Conservation (phyloP, 1,284 basidiomycete genomes). For the Meira nashicola region DNA sequence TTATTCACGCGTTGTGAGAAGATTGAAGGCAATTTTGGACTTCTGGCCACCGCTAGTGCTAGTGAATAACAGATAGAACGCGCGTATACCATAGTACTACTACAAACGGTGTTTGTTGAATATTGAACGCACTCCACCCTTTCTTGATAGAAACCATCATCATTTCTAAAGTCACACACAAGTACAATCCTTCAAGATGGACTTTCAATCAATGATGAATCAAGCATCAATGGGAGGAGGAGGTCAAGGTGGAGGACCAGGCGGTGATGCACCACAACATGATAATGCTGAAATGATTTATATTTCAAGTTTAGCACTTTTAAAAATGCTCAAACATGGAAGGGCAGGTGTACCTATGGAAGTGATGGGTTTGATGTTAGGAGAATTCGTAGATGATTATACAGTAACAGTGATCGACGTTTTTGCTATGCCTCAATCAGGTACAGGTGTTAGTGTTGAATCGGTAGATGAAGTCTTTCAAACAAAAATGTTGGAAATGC, state of each 20-base stretch:
- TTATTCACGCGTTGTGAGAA: no score
- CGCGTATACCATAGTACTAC: no score
- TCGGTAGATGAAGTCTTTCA: conserved; percentile 99
- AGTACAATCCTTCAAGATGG: conserved; percentile 8
- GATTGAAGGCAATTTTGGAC: no score
- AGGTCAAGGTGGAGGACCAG: conserved; percentile 4
- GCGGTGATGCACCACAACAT: conserved; percentile 53
- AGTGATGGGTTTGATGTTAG: conserved; percentile 99
- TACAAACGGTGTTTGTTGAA: no score
- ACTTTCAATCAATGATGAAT: conserved; percentile 15
- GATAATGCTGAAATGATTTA: conserved; percentile 53
- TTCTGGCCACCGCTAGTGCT: no score
- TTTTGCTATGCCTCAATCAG: conserved; percentile 99
- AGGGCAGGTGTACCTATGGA: conserved; percentile 99
- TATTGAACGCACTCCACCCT: no score
- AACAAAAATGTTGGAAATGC: conserved; percentile 96
- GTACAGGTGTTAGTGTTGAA: conserved; percentile 96
- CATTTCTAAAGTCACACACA: no score
- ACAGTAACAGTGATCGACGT: conserved; percentile 82
- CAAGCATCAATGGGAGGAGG: conserved; percentile 9
- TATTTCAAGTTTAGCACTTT: conserved; percentile 49
- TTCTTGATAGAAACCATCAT: no score
- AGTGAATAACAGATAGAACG: no score
- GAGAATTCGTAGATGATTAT: conserved; percentile 98
- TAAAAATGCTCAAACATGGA: conserved; percentile 94